A percentile compares a stretch with the other conserved stretches of the same genome.
Conservation (phyloP, 2,329 filamentous ascomycete genomes). For the Diaporthe amygdali region DNA sequence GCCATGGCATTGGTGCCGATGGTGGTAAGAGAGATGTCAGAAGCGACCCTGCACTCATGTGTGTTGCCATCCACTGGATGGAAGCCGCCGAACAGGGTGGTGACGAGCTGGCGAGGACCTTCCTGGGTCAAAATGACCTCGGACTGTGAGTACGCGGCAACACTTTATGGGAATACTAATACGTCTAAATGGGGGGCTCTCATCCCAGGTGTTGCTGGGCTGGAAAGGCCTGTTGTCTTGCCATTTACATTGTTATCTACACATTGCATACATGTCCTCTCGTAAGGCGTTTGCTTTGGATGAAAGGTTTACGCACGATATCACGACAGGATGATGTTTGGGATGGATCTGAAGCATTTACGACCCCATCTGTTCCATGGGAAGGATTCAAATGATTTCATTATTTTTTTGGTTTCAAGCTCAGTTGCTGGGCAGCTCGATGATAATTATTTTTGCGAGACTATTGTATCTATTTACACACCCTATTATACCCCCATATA, state of each 20-base stretch:
- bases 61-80: constrained; percentile 97
- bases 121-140: constrained; percentile 67
- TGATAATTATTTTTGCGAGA: neutral
- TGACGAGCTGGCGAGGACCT: constrained; percentile 82
- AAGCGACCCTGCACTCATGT: constrained; percentile 88
- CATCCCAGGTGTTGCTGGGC: neutral
- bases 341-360: constrained; percentile 4
- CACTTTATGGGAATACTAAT: neutral
- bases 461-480: constrained; percentile 1
- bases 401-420: neutral
- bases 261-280: neutral
- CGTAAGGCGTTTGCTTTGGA: neutral
- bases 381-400: neutral
- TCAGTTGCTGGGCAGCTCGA: constrained; percentile 2
- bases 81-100: constrained; percentile 85
- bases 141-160: constrained; percentile 13
- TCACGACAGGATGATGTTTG: neutral
- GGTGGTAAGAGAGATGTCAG: constrained; percentile 50
- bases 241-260: neutral
- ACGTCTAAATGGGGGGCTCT: neutral
- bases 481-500: constrained; percentile 16
- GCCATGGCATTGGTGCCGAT: constrained; percentile 31
- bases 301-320: neutral
- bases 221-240: neutral
- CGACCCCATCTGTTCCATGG: neutral